Percentiles rank a stretch among this genome's conserved stretches.
These are phyloP conservation scores for Fusarium chlamydosporum DNA, from an alignment of 2,329 filamentous ascomycete genomes.

Conservation along the genomic window DNA sequence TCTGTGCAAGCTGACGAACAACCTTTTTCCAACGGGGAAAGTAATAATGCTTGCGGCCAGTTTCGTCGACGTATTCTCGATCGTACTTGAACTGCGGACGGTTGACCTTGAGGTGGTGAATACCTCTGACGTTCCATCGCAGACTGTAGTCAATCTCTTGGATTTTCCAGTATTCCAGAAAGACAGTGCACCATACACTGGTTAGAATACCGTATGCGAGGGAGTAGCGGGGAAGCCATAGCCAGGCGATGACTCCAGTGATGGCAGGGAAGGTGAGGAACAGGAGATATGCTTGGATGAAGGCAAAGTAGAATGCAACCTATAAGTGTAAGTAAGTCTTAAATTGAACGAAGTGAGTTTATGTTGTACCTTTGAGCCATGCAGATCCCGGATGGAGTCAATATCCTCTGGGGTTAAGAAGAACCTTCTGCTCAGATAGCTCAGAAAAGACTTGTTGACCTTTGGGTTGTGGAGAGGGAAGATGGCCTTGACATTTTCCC, in stretches of 20 bases:
- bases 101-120: constrained; percentile 75
- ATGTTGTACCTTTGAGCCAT: constrained; percentile 67
- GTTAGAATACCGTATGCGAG: constrained; percentile 76
- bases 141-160: constrained; percentile 79
- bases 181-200: constrained; percentile 78
- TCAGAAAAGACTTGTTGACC: constrained; percentile 69
- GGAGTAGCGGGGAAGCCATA: constrained; percentile 78
- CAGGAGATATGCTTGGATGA: constrained; percentile 80
- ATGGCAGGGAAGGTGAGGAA: constrained; percentile 79
- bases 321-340: constrained; percentile 37
- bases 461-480: constrained; percentile 74
- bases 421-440: constrained; percentile 68
- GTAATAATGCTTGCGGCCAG: constrained; percentile 71
- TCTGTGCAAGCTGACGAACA: constrained; percentile 74
- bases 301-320: constrained; percentile 87
- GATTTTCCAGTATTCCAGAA: constrained; percentile 85
- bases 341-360: accelerated
- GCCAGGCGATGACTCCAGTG: constrained; percentile 77
- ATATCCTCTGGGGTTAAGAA: constrained; percentile 66
- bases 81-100: constrained; percentile 76
- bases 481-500: constrained; percentile 71
- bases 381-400: constrained; percentile 72
- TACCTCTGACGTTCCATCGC: constrained; percentile 79
- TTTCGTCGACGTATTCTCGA: constrained; percentile 71
- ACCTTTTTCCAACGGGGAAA: constrained; percentile 77